phyloP scores from a whole-genome alignment of 306 rosid species.

The Vicia sativa region DNA sequence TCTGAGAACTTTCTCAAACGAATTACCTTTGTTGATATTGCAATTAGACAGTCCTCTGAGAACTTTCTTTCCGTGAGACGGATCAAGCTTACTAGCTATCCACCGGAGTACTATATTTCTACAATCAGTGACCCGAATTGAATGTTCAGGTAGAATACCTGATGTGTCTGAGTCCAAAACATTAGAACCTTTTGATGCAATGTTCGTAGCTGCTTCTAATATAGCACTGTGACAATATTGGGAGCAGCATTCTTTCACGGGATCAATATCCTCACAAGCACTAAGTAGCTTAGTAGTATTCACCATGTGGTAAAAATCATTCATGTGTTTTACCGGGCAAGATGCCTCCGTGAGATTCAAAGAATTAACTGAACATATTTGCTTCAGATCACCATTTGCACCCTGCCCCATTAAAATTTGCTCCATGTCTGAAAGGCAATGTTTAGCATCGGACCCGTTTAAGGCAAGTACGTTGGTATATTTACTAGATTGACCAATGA shows the following conservation, averaged over 20 bases:
- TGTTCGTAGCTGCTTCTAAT: constrained; percentile 77
- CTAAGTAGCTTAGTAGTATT: constrained; percentile 80
- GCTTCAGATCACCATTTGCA: constrained; percentile 58
- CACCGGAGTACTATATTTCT: constrained; percentile 78
- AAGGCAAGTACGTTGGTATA: constrained; percentile 68
- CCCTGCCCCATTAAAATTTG: constrained; percentile 91
- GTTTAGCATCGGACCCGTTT: constrained; percentile 61
- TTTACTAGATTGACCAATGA: constrained; percentile 87
- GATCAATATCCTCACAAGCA: constrained; percentile 83
- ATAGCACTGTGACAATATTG: constrained; percentile 86
- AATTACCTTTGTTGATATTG: constrained; percentile 72
- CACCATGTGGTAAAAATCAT: constrained; percentile 64
- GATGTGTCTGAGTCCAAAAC: constrained; percentile 56
- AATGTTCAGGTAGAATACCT: constrained; percentile 58
- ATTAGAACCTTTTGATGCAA: constrained; percentile 72
- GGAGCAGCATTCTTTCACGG: constrained; percentile 85
- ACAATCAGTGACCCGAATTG: constrained; percentile 64
- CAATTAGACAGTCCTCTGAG: constrained; percentile 91
- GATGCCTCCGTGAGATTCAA: constrained; percentile 78
- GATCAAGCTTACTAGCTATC: constrained; percentile 85
- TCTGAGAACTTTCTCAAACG: too few relatives aligned
- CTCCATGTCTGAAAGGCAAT: constrained; percentile 83
- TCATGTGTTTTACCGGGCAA: constrained; percentile 71
- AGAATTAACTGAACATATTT: constrained; percentile 68
- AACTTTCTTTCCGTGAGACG: constrained; percentile 74